These are phyloP conservation scores for Corchorus olitorius DNA, from an alignment of 345 rosid species.

Conservation along the genomic window DNA sequence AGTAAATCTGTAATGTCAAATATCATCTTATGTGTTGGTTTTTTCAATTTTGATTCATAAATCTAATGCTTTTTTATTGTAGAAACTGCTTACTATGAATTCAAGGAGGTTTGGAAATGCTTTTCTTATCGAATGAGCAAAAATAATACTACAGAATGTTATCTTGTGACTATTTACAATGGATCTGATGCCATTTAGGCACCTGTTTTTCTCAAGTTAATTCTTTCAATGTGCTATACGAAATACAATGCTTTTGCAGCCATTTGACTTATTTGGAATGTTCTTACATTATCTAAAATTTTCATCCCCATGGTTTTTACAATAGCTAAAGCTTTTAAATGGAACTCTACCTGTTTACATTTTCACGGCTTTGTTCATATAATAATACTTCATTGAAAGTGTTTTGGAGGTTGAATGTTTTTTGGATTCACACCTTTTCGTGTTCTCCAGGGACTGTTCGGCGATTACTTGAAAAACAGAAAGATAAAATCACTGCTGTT, in stretches of 20 bases:
- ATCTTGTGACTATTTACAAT: background rate
- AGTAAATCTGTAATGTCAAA: constrained; percentile 11
- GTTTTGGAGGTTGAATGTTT: constrained; percentile 9
- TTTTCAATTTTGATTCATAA: background rate
- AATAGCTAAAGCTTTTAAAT: background rate
- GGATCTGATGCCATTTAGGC: background rate
- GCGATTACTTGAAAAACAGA: constrained; percentile 92
- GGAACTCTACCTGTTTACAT: background rate
- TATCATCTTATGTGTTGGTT: background rate
- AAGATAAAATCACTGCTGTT: constrained; percentile 78
- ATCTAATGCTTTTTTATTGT: background rate
- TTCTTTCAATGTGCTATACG: constrained; percentile 6
- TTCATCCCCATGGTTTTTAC: background rate
- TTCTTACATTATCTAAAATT: background rate
- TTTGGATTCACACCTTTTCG: constrained; percentile 22
- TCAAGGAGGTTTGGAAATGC: background rate
- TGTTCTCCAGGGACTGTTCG: constrained; percentile 81
- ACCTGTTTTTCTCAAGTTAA: background rate
- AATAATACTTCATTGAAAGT: constrained; percentile 9
- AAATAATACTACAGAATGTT: background rate
- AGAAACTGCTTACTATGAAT: background rate
- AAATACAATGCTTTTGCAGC: background rate
- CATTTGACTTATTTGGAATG: background rate
- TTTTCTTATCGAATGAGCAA: constrained; percentile 4
- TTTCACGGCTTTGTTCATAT: background rate